Evolutionary conservation across 1,284 basidiomycete genomes (phyloP).

Genomic region (Puccinia triticina): DNA sequence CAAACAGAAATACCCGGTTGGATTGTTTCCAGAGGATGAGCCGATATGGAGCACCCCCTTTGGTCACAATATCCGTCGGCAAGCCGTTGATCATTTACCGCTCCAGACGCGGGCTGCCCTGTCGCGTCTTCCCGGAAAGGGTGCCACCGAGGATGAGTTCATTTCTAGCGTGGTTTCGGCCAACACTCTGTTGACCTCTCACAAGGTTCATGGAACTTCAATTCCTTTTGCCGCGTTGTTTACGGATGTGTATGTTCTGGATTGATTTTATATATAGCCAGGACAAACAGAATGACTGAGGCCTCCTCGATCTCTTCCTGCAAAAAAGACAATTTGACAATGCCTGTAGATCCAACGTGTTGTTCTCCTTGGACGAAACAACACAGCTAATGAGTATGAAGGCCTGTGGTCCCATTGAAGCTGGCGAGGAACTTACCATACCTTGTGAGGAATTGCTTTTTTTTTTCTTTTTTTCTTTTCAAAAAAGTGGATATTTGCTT

Average conservation of each 20-base stretch:
- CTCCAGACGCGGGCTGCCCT: slow-evolving; percentile 22
- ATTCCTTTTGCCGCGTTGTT: not conserved
- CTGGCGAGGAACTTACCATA: slow-evolving; percentile 43
- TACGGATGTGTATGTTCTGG: not conserved
- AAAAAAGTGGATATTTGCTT: not conserved
- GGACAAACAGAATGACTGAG: not conserved
- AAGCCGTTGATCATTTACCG: slow-evolving; percentile 45
- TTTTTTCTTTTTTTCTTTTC: no score
- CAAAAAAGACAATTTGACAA: slow-evolving; percentile 39
- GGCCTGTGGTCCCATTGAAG: not conserved
- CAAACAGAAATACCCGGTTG: not conserved
- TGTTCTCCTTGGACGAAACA: slow-evolving; percentile 15
- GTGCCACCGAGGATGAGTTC: slow-evolving; percentile 21
- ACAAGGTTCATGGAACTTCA: not conserved
- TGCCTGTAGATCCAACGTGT: slow-evolving; percentile 40
- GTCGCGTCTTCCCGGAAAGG: slow-evolving; percentile 22
- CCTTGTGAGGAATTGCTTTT: slow-evolving; percentile 22
- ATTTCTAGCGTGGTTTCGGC: slow-evolving; percentile 3
- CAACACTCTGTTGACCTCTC: slow-evolving; percentile 18
- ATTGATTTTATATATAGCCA: not conserved
- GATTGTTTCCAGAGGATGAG: not conserved
- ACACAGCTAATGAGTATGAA: slow-evolving; percentile 26
- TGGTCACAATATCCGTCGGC: not conserved
- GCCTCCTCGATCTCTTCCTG: not conserved
- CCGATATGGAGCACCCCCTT: not conserved